phyloP scores from a whole-genome alignment of 1,284 basidiomycete genomes.

The Neonothopanus nambi region DNA sequence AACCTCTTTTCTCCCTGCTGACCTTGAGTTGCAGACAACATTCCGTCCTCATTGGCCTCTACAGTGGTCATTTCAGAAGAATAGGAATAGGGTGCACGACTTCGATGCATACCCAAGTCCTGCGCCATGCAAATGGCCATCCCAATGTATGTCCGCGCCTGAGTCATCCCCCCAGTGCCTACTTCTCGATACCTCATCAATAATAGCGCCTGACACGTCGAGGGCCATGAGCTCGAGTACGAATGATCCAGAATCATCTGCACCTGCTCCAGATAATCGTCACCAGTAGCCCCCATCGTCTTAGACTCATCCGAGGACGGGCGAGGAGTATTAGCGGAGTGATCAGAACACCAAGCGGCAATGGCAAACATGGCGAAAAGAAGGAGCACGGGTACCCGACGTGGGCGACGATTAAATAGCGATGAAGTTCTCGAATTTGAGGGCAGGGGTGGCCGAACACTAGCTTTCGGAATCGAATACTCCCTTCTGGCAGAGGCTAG shows the following conservation, averaged over 20 bases:
- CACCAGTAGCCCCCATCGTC: conserved; percentile 75
- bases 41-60: too few relatives aligned
- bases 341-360: conserved; percentile 66
- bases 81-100: conserved; percentile 18
- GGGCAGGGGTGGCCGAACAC: conserved; percentile 78
- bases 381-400: conserved; percentile 64
- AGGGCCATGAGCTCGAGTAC: conserved; percentile 63
- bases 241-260: conserved; percentile 67
- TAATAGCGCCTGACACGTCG: conserved; percentile 76
- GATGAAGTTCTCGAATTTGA: conserved; percentile 29
- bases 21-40: too few relatives aligned
- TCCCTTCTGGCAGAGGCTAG: too few relatives aligned
- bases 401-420: conserved; percentile 40
- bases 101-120: conserved; percentile 82
- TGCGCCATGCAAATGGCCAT: conserved; percentile 85
- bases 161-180: conserved; percentile 85
- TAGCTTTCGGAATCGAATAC: conserved; percentile 59
- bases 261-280: conserved; percentile 70
- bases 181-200: conserved; percentile 82
- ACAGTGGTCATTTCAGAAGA: too few relatives aligned
- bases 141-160: conserved; percentile 81
- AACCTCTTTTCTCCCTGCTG: too few relatives aligned
- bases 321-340: conserved; percentile 35
- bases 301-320: conserved; percentile 43
- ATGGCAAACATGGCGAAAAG: conserved; percentile 78